phyloP scores from a whole-genome alignment of 2,329 filamentous ascomycete species.

The Blumeria graminis region DNA sequence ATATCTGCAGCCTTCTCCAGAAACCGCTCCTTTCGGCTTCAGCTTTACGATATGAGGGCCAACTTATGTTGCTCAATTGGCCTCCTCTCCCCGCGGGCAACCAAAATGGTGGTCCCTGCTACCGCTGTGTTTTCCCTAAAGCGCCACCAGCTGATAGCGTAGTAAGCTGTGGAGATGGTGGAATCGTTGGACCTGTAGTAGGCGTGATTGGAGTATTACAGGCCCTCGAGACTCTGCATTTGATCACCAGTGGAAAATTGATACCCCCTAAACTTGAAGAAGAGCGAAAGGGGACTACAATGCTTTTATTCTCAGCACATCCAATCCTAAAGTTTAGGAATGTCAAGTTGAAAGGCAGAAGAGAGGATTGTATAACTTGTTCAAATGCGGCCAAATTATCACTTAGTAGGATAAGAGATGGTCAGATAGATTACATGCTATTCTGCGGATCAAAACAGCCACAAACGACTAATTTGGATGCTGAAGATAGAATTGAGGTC shows the following conservation, averaged over 20 bases:
- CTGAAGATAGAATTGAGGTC: slow-evolving; percentile 44
- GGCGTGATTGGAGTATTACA: slow-evolving; percentile 84
- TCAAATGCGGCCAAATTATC: slow-evolving; percentile 38
- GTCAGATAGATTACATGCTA: slow-evolving; percentile 56
- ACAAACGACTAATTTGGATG: slow-evolving; percentile 30
- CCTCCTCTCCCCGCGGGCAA: slow-evolving; percentile 39
- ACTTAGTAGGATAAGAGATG: slow-evolving; percentile 32
- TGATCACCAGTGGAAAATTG: slow-evolving; percentile 28
- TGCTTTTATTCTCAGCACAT: slow-evolving; percentile 28
- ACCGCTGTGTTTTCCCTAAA: slow-evolving; percentile 74
- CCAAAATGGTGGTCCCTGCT: slow-evolving; percentile 51
- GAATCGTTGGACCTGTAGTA: slow-evolving; percentile 77
- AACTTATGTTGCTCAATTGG: slow-evolving; percentile 70
- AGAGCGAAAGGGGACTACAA: slow-evolving; percentile 8
- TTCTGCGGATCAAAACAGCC: slow-evolving; percentile 46
- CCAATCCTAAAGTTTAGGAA: slow-evolving; percentile 38
- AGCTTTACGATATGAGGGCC: slow-evolving; percentile 68
- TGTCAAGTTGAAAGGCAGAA: slow-evolving; percentile 46
- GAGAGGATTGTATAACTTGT: slow-evolving; percentile 54
- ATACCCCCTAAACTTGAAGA: slow-evolving; percentile 5
- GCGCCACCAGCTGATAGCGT: slow-evolving; percentile 69
- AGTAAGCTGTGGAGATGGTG: slow-evolving; percentile 73
- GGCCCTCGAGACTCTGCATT: slow-evolving; percentile 67
- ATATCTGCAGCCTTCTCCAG: slow-evolving; percentile 55
- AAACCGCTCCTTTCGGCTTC: slow-evolving; percentile 77